A percentile compares a stretch with the other conserved stretches of the same genome.
phyloP scores from a whole-genome alignment of 306 rosid species.

The Gastrolobium villosum region DNA sequence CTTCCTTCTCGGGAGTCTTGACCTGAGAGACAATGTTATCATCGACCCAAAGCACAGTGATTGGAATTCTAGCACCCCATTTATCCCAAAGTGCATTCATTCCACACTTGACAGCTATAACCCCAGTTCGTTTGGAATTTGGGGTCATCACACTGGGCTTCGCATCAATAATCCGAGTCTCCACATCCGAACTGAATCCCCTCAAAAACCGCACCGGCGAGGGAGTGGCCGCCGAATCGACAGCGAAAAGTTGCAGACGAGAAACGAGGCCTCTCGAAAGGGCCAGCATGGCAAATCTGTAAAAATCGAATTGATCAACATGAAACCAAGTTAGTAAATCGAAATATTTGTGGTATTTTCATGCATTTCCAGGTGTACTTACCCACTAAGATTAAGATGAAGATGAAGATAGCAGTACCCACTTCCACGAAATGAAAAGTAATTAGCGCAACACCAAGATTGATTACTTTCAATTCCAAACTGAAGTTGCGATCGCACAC shows the following conservation, averaged over 20 bases:
- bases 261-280: slow-evolving; percentile 73
- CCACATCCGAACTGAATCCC: slow-evolving; percentile 63
- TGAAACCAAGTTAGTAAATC: neutral
- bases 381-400: slow-evolving; percentile 1
- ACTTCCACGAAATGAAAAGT: neutral
- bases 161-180: slow-evolving; percentile 60
- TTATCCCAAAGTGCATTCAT: slow-evolving; percentile 97
- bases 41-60: slow-evolving; percentile 88
- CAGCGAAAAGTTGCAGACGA: slow-evolving; percentile 60
- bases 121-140: slow-evolving; percentile 79
- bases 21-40: slow-evolving; percentile 96
- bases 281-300: slow-evolving; percentile 70
- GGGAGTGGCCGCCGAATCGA: slow-evolving; percentile 30
- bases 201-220: slow-evolving; percentile 35
- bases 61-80: slow-evolving; percentile 96
- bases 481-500: neutral
- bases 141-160: slow-evolving; percentile 67
- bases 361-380: neutral
- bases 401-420: neutral
- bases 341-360: neutral
- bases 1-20: slow-evolving; percentile 87
- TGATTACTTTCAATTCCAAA: neutral
- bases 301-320: neutral
- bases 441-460: no score
- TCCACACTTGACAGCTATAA: slow-evolving; percentile 91